Conservation (phyloP, 139 green algal species). For the Coelastrella sp. region DNA sequence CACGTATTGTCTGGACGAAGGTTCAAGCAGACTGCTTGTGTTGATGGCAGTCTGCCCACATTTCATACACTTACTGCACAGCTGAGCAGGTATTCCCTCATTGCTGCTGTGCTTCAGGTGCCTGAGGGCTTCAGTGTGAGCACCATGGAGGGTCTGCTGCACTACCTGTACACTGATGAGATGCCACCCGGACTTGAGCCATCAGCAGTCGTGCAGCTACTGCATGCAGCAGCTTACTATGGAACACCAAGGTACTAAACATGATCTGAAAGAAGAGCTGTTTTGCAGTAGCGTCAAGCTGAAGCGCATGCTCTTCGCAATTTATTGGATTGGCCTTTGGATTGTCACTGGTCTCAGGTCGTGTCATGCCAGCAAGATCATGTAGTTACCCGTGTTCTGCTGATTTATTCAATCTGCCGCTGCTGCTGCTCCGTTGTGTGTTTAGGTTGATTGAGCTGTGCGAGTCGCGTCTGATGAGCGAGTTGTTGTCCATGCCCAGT, state of each 20-base stretch:
- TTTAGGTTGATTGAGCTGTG: constrained; percentile 58
- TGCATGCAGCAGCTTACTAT: constrained; percentile 72
- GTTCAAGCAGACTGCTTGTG: too few relatives aligned
- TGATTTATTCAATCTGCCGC: neutral
- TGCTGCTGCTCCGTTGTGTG: neutral
- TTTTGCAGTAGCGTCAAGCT: too few relatives aligned
- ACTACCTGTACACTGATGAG: constrained; percentile 70
- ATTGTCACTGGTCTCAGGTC: too few relatives aligned
- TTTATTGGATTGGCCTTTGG: too few relatives aligned
- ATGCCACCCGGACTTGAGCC: constrained; percentile 40
- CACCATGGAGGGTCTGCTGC: constrained; percentile 59
- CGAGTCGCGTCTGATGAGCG: constrained; percentile 62
- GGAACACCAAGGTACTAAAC: constrained; percentile 54
- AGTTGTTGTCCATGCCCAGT: constrained; percentile 46
- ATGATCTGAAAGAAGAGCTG: too few relatives aligned
- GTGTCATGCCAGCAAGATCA: too few relatives aligned
- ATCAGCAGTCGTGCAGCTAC: constrained; percentile 51
- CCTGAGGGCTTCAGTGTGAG: constrained; percentile 70
- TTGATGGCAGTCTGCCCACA: too few relatives aligned
- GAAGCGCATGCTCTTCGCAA: too few relatives aligned
- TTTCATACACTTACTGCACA: too few relatives aligned
- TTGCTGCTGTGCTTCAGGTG: constrained; percentile 37
- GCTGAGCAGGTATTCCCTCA: neutral
- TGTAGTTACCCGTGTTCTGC: neutral
- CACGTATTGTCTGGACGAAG: too few relatives aligned